Conservation (phyloP, 108 stramenopile species). For the Pseudonitzschia multiseries region DNA sequence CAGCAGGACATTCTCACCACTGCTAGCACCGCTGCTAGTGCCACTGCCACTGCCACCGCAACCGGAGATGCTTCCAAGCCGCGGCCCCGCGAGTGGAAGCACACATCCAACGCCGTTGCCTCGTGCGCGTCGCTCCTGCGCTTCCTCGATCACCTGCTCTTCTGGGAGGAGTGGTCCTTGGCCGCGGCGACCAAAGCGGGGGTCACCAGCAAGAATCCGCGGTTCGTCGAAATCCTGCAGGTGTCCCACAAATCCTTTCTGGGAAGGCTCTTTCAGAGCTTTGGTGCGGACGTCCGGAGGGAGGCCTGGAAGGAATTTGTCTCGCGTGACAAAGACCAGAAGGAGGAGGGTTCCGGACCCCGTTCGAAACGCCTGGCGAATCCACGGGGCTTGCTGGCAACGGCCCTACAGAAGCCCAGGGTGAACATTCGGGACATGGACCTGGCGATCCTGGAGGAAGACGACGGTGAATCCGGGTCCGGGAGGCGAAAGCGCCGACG, state of each 20-base stretch:
- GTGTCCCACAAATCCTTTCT: conserved; percentile 44
- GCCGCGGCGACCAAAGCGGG: neutral
- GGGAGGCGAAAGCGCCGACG: no score
- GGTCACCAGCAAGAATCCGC: conserved; percentile 8
- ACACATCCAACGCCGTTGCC: conserved; percentile 42
- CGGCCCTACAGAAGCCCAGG: conserved; percentile 36
- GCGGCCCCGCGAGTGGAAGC: conserved; percentile 34
- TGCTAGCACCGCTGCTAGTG: no score
- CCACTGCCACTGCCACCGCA: no score
- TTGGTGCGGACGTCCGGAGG: conserved; percentile 39
- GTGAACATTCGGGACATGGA: conserved; percentile 46
- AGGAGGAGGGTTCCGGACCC: conserved; percentile 14
- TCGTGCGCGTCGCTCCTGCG: conserved; percentile 44
- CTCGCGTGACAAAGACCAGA: neutral
- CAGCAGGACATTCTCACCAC: conserved; percentile 42
- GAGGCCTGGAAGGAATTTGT: conserved; percentile 17
- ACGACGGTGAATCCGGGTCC: neutral
- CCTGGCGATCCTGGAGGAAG: conserved; percentile 25
- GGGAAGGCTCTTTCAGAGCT: conserved; percentile 37
- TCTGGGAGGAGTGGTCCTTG: conserved; percentile 44
- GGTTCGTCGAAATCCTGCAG: conserved; percentile 52
- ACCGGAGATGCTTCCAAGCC: conserved; percentile 4
- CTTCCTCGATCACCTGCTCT: conserved; percentile 50
- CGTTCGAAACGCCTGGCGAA: conserved; percentile 21
- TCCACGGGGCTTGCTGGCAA: neutral